phyloP scores from a whole-genome alignment of 1,139 yeast genomes.

The Nakaseomyces nivariensis region DNA sequence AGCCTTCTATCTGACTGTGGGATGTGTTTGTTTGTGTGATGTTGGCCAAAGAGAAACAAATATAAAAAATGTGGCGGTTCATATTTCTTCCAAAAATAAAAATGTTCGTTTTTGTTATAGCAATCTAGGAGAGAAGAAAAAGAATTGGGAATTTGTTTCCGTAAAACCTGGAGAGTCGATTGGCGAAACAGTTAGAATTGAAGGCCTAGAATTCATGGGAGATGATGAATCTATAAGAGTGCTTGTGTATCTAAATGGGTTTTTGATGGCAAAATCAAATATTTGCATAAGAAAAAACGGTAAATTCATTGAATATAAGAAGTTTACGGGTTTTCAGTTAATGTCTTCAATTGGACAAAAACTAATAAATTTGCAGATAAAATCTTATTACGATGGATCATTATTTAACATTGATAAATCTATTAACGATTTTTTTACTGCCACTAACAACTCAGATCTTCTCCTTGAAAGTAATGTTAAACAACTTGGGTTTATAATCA shows the following conservation, averaged over 20 bases:
- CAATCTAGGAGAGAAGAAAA: constrained; percentile 47
- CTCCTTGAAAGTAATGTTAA: constrained; percentile 9
- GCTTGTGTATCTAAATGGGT: constrained; percentile 56
- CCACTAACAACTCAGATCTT: constrained; percentile 21
- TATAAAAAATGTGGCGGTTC: constrained; percentile 37
- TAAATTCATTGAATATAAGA: constrained; percentile 30
- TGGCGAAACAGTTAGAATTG: constrained; percentile 58
- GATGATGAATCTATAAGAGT: constrained; percentile 48
- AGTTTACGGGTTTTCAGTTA: constrained; percentile 27
- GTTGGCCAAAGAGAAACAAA: constrained; percentile 12
- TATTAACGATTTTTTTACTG: constrained; percentile 48
- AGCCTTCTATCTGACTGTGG: constrained; percentile 48
- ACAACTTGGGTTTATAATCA: constrained; percentile 8
- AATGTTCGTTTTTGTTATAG: constrained; percentile 53
- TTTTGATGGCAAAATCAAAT: constrained; percentile 46
- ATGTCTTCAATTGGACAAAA: constrained; percentile 22
- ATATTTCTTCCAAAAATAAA: constrained; percentile 36
- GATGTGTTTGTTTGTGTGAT: constrained; percentile 36
- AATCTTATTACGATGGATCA: constrained; percentile 64
- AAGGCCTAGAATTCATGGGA: constrained; percentile 39
- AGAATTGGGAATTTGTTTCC: constrained; percentile 68
- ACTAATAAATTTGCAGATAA: constrained; percentile 41
- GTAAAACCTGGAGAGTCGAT: constrained; percentile 64
- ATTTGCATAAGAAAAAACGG: constrained; percentile 28
- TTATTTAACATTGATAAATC: constrained; percentile 51